These are phyloP conservation scores for Penicillium sp. DNA, from an alignment of 2,329 filamentous ascomycete genomes.

Conservation along the genomic window DNA sequence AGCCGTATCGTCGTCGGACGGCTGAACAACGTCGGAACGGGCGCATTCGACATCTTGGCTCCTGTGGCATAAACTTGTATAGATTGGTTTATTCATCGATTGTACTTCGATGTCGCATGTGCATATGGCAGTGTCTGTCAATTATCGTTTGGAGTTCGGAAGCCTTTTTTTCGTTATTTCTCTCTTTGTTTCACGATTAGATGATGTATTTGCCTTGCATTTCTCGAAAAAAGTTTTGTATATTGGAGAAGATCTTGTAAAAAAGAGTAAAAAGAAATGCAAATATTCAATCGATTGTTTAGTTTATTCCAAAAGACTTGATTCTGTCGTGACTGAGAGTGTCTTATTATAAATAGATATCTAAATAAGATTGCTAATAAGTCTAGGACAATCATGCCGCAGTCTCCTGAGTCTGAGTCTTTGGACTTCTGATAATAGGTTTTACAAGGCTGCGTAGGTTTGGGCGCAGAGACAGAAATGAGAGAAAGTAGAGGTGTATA, in stretches of 20 bases:
- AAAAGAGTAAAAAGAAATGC: neutral
- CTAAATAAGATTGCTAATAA: no score
- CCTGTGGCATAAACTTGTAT: slow-evolving; percentile 37
- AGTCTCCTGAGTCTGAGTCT: no score
- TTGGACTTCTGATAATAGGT: neutral
- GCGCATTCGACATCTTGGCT: slow-evolving; percentile 80
- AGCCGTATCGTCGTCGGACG: slow-evolving; percentile 83
- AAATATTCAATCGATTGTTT: neutral
- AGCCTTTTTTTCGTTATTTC: neutral
- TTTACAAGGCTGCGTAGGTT: neutral
- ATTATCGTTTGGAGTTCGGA: slow-evolving; percentile 2
- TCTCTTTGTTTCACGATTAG: neutral
- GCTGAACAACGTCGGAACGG: slow-evolving; percentile 79
- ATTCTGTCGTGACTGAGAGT: neutral
- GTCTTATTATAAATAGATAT: no score
- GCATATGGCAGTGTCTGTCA: neutral
- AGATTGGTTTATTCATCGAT: neutral
- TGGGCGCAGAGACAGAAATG: neutral
- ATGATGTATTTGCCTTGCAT: neutral
- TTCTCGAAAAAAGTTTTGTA: neutral
- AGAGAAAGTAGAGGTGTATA: neutral
- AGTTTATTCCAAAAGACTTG: neutral
- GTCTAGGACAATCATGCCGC: no score
- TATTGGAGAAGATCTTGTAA: neutral
- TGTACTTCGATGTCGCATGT: neutral